A percentile compares a stretch with the other conserved stretches of the same genome.
These are phyloP conservation scores for Penicillium samsonianum DNA, from an alignment of 495 filamentous ascomycete species.

Conservation along the genomic window DNA sequence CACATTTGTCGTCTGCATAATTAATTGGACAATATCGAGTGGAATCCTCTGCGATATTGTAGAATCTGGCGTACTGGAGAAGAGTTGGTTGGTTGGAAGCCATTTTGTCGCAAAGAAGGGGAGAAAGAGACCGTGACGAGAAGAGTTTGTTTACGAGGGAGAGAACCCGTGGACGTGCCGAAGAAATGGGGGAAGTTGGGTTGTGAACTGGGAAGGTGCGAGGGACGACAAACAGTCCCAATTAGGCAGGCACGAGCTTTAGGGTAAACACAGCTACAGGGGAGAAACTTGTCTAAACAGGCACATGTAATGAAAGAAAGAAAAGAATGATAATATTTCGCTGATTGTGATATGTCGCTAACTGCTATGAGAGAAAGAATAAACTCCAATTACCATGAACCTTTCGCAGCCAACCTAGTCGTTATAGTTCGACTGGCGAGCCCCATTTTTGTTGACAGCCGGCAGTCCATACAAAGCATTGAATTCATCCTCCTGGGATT, in stretches of 20 bases:
- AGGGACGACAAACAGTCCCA: neutral
- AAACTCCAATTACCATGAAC: neutral
- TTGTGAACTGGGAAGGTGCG: neutral
- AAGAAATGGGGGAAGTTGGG: neutral
- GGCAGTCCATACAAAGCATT: slow-evolving; percentile 51
- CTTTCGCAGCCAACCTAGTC: slow-evolving; percentile 40
- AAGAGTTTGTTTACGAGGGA: neutral
- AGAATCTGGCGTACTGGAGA: neutral
- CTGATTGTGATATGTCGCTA: slow-evolving; percentile 3
- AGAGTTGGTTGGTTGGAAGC: neutral
- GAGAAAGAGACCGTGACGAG: neutral
- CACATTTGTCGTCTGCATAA: neutral
- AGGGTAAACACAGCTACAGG: neutral
- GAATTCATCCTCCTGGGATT: slow-evolving; percentile 61
- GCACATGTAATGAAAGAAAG: neutral
- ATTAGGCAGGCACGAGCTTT: neutral
- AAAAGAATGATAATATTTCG: neutral
- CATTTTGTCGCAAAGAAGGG: neutral
- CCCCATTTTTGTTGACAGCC: slow-evolving; percentile 60
- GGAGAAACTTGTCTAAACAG: neutral
- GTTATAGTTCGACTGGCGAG: slow-evolving; percentile 63
- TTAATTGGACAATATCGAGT: neutral
- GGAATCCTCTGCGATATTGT: slow-evolving; percentile 1
- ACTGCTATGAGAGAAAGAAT: slow-evolving; percentile 3
- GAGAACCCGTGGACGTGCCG: neutral